phyloP scores from a whole-genome alignment of 257 asterid species.

The Lycium ferocissimum region DNA sequence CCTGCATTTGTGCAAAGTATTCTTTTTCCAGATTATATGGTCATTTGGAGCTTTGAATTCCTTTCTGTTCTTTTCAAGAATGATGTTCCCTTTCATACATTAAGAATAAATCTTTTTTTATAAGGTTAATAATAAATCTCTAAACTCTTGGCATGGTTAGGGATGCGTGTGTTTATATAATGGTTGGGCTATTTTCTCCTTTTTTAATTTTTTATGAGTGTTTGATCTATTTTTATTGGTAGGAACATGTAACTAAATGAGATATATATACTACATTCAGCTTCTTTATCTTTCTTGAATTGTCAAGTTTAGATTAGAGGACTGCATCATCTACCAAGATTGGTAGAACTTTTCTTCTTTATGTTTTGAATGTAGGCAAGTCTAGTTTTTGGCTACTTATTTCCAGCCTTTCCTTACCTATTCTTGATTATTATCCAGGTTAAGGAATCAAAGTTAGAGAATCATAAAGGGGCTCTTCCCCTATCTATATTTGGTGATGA shows the following conservation, averaged over 20 bases:
- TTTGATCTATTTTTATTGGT: background rate
- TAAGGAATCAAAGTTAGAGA: slow-evolving; percentile 44
- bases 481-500: slow-evolving; percentile 71
- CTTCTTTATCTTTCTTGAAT: slow-evolving; percentile 21
- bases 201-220: background rate
- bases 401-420: background rate
- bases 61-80: background rate
- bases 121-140: too few relatives aligned
- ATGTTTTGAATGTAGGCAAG: background rate
- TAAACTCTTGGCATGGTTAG: background rate
- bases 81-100: background rate
- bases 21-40: background rate
- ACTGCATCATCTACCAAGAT: slow-evolving; percentile 15
- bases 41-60: slow-evolving; percentile 17
- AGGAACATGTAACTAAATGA: background rate
- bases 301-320: background rate
- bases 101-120: background rate
- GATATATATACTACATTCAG: slow-evolving; percentile 1
- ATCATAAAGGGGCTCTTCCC: slow-evolving; percentile 59
- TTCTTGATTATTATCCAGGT: slow-evolving; percentile 51
- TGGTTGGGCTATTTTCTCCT: background rate
- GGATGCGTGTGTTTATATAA: background rate
- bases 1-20: background rate
- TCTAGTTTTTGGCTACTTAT: slow-evolving; percentile 7
- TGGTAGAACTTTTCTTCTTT: background rate